phyloP scores from a whole-genome alignment of 2,329 filamentous ascomycete species.

The Aaosphaeria pasadenensis region DNA sequence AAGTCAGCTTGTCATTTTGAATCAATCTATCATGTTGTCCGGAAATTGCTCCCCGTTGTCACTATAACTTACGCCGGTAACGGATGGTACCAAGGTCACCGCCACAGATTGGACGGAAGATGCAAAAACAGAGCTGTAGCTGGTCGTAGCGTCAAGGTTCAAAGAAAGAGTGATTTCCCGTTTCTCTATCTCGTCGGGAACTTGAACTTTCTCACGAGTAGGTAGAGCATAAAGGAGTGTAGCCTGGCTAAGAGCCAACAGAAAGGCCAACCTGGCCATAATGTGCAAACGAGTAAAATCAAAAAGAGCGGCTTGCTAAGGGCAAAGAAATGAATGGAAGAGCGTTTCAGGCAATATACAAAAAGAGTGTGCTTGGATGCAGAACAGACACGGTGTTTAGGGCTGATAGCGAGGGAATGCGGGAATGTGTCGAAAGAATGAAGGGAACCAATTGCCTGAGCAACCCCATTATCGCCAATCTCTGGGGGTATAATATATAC shows the following conservation, averaged over 20 bases:
- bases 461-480: background rate
- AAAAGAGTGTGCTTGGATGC: slow-evolving; percentile 9
- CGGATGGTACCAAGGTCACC: slow-evolving; percentile 18
- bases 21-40: background rate
- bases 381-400: slow-evolving; percentile 11
- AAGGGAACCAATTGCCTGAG: no score
- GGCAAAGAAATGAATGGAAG: slow-evolving; percentile 1
- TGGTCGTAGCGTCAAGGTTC: slow-evolving; percentile 23
- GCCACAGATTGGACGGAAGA: slow-evolving; percentile 23
- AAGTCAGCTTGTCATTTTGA: no score
- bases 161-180: slow-evolving; percentile 21
- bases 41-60: background rate
- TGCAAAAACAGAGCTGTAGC: slow-evolving; percentile 25
- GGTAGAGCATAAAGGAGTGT: slow-evolving; percentile 22
- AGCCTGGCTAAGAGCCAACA: slow-evolving; percentile 23
- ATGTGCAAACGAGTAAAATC: slow-evolving; percentile 2
- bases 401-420: slow-evolving; percentile 22
- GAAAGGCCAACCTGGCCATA: slow-evolving; percentile 25
- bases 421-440: slow-evolving; percentile 21
- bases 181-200: slow-evolving; percentile 9
- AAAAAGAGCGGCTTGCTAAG: slow-evolving; percentile 8
- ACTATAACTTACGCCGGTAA: slow-evolving; percentile 24
- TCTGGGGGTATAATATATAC: slow-evolving; percentile 19
- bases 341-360: slow-evolving; percentile 10
- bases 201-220: slow-evolving; percentile 11